phyloP scores from a whole-genome alignment of 2,329 filamentous ascomycete genomes.

The Colletotrichum tropicicola region DNA sequence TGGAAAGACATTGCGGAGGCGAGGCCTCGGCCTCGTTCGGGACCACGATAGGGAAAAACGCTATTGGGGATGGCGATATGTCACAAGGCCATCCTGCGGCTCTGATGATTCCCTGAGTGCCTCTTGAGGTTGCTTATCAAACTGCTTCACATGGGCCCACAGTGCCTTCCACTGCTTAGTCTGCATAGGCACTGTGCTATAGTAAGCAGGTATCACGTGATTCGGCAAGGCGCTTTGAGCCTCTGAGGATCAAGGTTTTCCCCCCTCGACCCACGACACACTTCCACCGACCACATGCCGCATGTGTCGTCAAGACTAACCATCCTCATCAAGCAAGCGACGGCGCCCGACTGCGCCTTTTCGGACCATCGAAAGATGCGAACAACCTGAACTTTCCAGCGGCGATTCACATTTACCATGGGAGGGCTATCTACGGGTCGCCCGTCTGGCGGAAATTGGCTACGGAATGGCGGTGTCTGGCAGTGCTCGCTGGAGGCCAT shows the following conservation, averaged over 20 bases:
- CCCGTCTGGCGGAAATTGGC: neutral
- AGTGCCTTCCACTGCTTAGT: too few species aligned
- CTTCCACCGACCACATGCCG: slow-evolving; percentile 4
- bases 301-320: slow-evolving; percentile 5
- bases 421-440: neutral
- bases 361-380: neutral
- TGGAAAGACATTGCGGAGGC: too few species aligned
- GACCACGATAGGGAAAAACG: too few species aligned
- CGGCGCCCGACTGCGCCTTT: neutral
- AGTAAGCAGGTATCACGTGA: slow-evolving; percentile 7
- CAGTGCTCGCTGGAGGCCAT: neutral
- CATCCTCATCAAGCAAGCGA: slow-evolving; percentile 5
- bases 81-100: too few species aligned
- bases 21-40: too few species aligned
- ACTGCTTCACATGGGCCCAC: too few species aligned
- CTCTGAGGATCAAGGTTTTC: slow-evolving; percentile 26
- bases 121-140: too few species aligned
- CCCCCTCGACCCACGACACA: slow-evolving; percentile 16
- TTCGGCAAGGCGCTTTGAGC: neutral
- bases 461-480: slow-evolving; percentile 5
- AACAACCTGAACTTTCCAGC: neutral
- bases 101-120: too few species aligned
- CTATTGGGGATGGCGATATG: too few species aligned
- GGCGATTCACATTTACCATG: neutral
- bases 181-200: too few species aligned